Evolutionary conservation across 352 stramenopile genomes (phyloP).

Genomic region (Lagenidium giganteum): DNA sequence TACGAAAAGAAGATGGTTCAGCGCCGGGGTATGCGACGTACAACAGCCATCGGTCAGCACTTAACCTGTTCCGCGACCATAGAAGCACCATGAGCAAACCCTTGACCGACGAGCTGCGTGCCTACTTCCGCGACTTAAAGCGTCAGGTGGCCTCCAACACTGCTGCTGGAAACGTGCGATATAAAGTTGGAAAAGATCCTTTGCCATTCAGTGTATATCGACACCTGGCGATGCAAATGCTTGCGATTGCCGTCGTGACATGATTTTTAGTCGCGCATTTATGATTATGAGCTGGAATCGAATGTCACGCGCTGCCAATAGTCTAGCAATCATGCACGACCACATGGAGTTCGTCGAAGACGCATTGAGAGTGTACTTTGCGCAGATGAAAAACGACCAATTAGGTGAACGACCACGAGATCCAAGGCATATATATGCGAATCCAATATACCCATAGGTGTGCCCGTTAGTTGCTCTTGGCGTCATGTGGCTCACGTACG

Average conservation of each 20-base stretch:
- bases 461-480: constrained; percentile 19
- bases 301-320: constrained; percentile 11
- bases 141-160: too few relatives aligned
- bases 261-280: constrained; percentile 16
- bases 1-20: too few relatives aligned
- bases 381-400: constrained; percentile 23
- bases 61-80: too few relatives aligned
- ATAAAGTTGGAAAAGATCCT: constrained; percentile 13
- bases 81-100: too few relatives aligned
- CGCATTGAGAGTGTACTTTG: constrained; percentile 20
- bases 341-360: constrained; percentile 18
- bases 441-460: constrained; percentile 13
- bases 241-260: too few relatives aligned
- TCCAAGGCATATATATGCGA: constrained; percentile 20
- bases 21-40: too few relatives aligned
- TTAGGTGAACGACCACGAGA: constrained; percentile 9
- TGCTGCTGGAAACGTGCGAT: too few relatives aligned
- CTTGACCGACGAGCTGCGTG: too few relatives aligned
- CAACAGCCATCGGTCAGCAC: too few relatives aligned
- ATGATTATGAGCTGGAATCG: constrained; percentile 15
- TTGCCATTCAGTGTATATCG: constrained; percentile 6
- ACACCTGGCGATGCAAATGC: too few relatives aligned
- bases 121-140: too few relatives aligned
- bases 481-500: constrained; percentile 5
- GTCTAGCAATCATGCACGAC: constrained; percentile 8